These are phyloP conservation scores for Papiliotrema fonsecae DNA, from an alignment of 1,284 basidiomycete genomes.

Conservation along the genomic window DNA sequence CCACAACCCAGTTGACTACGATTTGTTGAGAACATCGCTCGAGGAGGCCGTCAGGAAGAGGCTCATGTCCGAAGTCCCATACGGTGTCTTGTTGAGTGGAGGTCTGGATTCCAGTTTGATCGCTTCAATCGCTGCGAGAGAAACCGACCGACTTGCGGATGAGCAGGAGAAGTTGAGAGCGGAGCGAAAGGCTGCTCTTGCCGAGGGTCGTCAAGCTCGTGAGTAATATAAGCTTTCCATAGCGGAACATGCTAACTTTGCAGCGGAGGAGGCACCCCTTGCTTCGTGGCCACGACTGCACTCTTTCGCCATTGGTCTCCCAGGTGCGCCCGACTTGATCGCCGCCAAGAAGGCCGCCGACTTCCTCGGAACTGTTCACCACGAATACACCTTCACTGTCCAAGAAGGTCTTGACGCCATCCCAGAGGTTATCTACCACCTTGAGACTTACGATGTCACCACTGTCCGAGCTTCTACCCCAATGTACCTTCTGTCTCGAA, in stretches of 20 bases:
- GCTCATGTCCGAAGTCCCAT: conserved; percentile 98
- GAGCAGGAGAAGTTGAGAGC: conserved; percentile 70
- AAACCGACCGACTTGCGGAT: conserved; percentile 86
- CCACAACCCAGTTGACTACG: conserved; percentile 63
- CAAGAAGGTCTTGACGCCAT: conserved; percentile 98
- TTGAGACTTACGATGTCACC: conserved; percentile 99
- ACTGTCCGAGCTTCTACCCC: conserved; percentile 97
- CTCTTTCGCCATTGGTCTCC: conserved; percentile 95
- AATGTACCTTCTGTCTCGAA: conserved; percentile 75
- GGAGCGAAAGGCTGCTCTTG: conserved; percentile 40
- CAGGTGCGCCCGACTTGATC: conserved; percentile 90
- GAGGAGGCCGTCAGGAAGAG: conserved; percentile 93
- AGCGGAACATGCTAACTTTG: neutral
- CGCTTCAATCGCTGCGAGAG: conserved; percentile 91
- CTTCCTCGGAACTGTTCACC: conserved; percentile 91
- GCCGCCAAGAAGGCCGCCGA: conserved; percentile 92
- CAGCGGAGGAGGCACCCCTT: conserved; percentile 55
- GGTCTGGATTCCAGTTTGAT: conserved; percentile 96
- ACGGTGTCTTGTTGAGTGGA: conserved; percentile 92
- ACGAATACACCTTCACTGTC: conserved; percentile 97
- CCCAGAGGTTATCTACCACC: conserved; percentile 95
- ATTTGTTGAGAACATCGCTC: conserved; percentile 69
- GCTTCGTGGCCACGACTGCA: conserved; percentile 95
- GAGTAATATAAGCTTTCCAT: conserved; percentile 9
- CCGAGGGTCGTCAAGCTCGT: conserved; percentile 35